A percentile compares a stretch with the other conserved stretches of the same genome.
phyloP scores from a whole-genome alignment of 176 grass and related monocot species.

The Elymus sibiricus region DNA sequence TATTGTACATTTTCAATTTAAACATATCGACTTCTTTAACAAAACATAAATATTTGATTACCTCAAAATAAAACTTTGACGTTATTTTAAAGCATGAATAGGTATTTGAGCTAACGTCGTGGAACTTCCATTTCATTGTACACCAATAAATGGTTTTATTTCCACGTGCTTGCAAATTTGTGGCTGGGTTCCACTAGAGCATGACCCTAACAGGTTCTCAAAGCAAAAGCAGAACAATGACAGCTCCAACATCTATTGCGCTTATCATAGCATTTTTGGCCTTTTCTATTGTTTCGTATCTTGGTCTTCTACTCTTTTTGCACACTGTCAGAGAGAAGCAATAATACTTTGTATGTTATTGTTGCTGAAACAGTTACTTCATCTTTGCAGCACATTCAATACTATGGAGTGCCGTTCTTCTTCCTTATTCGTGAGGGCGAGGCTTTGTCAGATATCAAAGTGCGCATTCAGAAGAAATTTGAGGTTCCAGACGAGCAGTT shows the following conservation, averaged over 20 bases:
- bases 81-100: too few species aligned
- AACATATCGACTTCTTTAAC: too few species aligned
- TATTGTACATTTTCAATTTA: too few species aligned
- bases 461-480: conserved; percentile 73
- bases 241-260: background rate
- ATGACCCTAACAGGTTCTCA: too few species aligned
- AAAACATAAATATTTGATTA: too few species aligned
- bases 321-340: background rate
- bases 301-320: background rate
- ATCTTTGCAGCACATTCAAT: conserved; percentile 46
- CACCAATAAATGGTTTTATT: too few species aligned
- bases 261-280: background rate
- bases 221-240: background rate
- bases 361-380: background rate
- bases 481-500: conserved; percentile 68
- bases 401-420: conserved; percentile 64
- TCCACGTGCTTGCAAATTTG: too few species aligned
- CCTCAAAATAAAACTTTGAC: too few species aligned
- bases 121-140: too few species aligned
- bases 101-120: too few species aligned
- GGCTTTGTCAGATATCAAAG: conserved; percentile 54
- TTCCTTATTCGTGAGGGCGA: conserved; percentile 64
- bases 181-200: too few species aligned
- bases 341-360: background rate
- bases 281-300: background rate